These are phyloP conservation scores for Mycena leptocephala DNA, from an alignment of 768 basidiomycete species.

Conservation along the genomic window DNA sequence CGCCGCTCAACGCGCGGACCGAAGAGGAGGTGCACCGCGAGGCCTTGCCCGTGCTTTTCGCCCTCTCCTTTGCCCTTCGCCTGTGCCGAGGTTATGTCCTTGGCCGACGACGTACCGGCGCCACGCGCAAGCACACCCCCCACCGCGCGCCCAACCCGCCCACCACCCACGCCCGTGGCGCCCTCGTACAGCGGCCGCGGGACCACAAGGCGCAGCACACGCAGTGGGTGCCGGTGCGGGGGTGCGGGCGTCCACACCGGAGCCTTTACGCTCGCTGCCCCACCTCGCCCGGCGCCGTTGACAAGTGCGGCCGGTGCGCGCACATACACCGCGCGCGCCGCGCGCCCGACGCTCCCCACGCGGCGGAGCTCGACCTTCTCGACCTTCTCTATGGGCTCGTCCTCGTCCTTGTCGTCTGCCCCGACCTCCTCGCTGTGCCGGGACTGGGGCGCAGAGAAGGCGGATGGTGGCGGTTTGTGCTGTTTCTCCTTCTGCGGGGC, in stretches of 20 bases:
- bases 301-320: not conserved
- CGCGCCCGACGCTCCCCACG: slow-evolving; percentile 5
- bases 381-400: not conserved
- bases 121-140: slow-evolving; percentile 14
- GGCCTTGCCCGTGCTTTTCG: not conserved
- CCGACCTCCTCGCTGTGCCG: not conserved
- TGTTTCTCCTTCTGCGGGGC: not conserved
- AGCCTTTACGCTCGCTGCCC: too few relatives aligned
- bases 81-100: too few relatives aligned
- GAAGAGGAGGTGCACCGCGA: slow-evolving; percentile 29
- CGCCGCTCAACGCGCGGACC: slow-evolving; percentile 35
- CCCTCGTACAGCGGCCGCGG: slow-evolving; percentile 34
- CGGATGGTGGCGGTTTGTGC: slow-evolving; percentile 13
- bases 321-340: slow-evolving; percentile 23
- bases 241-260: too few relatives aligned
- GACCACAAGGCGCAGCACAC: slow-evolving; percentile 31
- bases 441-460: too few relatives aligned
- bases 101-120: not conserved
- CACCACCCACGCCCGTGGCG: slow-evolving; percentile 27
- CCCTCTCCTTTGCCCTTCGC: not conserved
- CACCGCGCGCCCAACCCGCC: slow-evolving; percentile 32
- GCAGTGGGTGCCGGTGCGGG: slow-evolving; percentile 28
- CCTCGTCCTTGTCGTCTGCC: not conserved
- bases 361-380: slow-evolving; percentile 14
- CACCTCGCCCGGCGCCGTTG: not conserved